Conservation (phyloP, 2,329 filamentous ascomycete genomes). For the Huntiella omanensis region DNA sequence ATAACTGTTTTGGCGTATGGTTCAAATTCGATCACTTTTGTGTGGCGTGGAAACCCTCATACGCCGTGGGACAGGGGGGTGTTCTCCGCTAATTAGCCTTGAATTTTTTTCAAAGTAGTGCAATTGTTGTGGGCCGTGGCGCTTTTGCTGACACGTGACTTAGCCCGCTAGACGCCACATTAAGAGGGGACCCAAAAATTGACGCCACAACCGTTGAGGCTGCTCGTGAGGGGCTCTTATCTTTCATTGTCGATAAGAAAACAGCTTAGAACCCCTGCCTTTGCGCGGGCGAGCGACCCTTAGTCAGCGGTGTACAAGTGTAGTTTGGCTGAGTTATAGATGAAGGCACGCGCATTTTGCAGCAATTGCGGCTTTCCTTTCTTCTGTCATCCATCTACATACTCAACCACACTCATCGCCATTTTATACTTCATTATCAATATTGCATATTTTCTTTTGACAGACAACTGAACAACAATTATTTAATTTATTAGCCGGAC, state of each 20-base stretch:
- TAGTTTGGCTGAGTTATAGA: no score
- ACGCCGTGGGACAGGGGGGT: conserved; percentile 13
- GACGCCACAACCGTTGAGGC: not conserved
- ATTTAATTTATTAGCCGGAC: not conserved
- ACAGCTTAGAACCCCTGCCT: no score
- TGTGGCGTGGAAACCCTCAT: conserved; percentile 27
- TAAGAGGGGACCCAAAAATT: not conserved
- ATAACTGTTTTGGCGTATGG: conserved; percentile 15
- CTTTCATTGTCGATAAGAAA: not conserved
- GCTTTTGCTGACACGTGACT: conserved; percentile 6
- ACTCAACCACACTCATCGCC: no score
- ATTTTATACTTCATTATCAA: no score
- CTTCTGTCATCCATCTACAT: no score
- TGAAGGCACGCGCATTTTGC: no score
- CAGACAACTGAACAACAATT: no score
- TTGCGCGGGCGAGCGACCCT: no score
- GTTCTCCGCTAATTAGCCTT: conserved; percentile 3
- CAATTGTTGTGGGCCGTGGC: conserved; percentile 12
- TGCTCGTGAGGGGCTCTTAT: not conserved
- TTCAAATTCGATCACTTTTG: conserved; percentile 27
- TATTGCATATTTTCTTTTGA: no score
- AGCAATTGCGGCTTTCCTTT: no score
- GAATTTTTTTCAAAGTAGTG: conserved; percentile 5
- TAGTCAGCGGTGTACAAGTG: no score
- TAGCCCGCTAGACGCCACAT: not conserved